These are phyloP conservation scores for Theobroma grandiflorum DNA, from an alignment of 441 rosid species.

Conservation along the genomic window DNA sequence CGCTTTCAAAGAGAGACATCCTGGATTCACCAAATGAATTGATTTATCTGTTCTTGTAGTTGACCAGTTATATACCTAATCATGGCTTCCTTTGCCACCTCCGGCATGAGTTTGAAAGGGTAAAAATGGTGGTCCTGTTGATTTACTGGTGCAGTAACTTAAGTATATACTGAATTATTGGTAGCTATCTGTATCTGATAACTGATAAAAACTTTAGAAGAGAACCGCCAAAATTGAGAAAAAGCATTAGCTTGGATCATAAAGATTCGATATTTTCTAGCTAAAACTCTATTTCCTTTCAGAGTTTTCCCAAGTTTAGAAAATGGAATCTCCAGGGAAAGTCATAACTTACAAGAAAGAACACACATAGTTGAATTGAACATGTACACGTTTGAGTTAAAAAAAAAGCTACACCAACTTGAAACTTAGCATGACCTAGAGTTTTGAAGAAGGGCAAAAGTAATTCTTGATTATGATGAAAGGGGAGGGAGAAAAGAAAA, in stretches of 20 bases:
- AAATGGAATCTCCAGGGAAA: conserved; percentile 24
- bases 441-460: background rate
- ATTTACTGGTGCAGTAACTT: too few relatives aligned
- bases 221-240: background rate
- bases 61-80: background rate
- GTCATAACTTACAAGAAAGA: conserved; percentile 12
- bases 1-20: background rate
- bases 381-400: background rate
- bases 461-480: background rate
- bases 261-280: background rate
- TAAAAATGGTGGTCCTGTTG: too few relatives aligned
- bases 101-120: too few relatives aligned
- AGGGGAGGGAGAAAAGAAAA: background rate
- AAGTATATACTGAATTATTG: too few relatives aligned
- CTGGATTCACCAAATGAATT: background rate
- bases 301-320: conserved; percentile 14
- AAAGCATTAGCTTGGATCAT: conserved; percentile 5
- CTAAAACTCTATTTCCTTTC: background rate
- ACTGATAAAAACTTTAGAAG: too few relatives aligned
- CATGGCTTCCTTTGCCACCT: too few relatives aligned
- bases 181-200: too few relatives aligned
- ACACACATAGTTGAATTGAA: background rate
- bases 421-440: background rate
- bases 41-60: background rate
- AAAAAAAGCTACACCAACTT: background rate